Evolutionary conservation across 306 rosid genomes (phyloP).

Genomic region (Hippophae rhamnoides): DNA sequence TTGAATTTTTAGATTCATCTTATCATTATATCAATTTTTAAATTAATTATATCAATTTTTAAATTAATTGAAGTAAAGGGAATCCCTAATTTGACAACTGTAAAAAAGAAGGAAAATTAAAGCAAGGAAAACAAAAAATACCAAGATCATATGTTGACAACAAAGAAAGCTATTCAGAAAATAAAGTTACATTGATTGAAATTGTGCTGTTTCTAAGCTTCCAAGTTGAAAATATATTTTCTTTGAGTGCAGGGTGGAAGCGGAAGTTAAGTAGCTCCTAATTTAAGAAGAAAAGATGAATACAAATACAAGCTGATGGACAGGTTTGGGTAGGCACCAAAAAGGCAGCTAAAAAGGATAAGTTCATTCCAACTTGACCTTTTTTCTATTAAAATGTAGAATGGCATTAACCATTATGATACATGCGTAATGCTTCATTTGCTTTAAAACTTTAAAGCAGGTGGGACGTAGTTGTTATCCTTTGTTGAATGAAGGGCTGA

Average conservation of each 20-base stretch:
- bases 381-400: slow-evolving; percentile 1
- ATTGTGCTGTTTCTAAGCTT: neutral
- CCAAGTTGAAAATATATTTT: neutral
- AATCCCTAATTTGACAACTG: too few relatives aligned
- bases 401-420: neutral
- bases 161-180: too few relatives aligned
- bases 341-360: slow-evolving; percentile 22
- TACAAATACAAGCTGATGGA: slow-evolving; percentile 18
- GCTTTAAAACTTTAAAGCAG: neutral
- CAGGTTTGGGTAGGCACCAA: slow-evolving; percentile 3
- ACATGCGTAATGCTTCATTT: neutral
- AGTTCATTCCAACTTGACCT: slow-evolving; percentile 11
- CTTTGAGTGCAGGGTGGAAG: slow-evolving; percentile 7
- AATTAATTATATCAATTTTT: too few relatives aligned
- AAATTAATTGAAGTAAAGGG: too few relatives aligned
- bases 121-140: too few relatives aligned
- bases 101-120: too few relatives aligned
- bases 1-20: too few relatives aligned
- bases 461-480: too few relatives aligned
- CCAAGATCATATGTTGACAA: too few relatives aligned
- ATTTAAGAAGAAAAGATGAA: slow-evolving; percentile 19
- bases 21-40: too few relatives aligned
- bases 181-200: too few relatives aligned
- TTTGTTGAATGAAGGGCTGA: too few relatives aligned
- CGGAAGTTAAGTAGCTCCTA: neutral